Percentiles rank a stretch among this genome's conserved stretches.
phyloP scores from a whole-genome alignment of 768 basidiomycete species.

The Coprinopsis cinerea region DNA sequence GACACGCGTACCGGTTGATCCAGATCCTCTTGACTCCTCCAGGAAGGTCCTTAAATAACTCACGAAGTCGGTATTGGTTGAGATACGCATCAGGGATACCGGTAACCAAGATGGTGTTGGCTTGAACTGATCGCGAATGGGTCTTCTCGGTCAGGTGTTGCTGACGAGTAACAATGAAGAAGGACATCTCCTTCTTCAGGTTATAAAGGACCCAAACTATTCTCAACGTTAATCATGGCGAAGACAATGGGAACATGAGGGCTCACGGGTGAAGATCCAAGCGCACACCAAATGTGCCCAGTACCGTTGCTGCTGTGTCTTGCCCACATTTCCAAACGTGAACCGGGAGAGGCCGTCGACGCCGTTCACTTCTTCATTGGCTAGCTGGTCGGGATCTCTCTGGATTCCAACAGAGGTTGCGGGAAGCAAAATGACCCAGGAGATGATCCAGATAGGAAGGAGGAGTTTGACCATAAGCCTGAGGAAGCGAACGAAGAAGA shows the following conservation, averaged over 20 bases:
- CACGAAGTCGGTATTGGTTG: slow-evolving; percentile 56
- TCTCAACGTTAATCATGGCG: not conserved
- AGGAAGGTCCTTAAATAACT: slow-evolving; percentile 77
- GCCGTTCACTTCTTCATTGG: not conserved
- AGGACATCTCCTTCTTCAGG: slow-evolving; percentile 71
- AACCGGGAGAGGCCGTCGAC: slow-evolving; percentile 56
- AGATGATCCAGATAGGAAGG: slow-evolving; percentile 86
- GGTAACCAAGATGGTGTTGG: slow-evolving; percentile 85
- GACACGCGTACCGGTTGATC: slow-evolving; percentile 68
- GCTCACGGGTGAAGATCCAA: slow-evolving; percentile 74
- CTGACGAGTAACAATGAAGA: slow-evolving; percentile 79
- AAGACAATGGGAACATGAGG: not conserved
- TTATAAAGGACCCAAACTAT: slow-evolving; percentile 84
- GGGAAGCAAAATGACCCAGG: slow-evolving; percentile 84
- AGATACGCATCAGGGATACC: slow-evolving; percentile 81
- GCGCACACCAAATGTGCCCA: slow-evolving; percentile 74
- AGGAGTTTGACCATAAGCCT: slow-evolving; percentile 79
- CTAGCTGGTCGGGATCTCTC: slow-evolving; percentile 16
- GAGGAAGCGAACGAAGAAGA: slow-evolving; percentile 88
- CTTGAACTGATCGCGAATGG: slow-evolving; percentile 77
- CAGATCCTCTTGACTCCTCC: slow-evolving; percentile 90
- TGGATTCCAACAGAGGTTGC: slow-evolving; percentile 52
- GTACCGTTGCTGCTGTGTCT: slow-evolving; percentile 48
- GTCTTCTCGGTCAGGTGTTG: slow-evolving; percentile 67
- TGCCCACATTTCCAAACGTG: slow-evolving; percentile 74